Base-by-base conservation (phyloP, 2,329 filamentous ascomycete species). In the Tolypocladium sp. region DNA sequence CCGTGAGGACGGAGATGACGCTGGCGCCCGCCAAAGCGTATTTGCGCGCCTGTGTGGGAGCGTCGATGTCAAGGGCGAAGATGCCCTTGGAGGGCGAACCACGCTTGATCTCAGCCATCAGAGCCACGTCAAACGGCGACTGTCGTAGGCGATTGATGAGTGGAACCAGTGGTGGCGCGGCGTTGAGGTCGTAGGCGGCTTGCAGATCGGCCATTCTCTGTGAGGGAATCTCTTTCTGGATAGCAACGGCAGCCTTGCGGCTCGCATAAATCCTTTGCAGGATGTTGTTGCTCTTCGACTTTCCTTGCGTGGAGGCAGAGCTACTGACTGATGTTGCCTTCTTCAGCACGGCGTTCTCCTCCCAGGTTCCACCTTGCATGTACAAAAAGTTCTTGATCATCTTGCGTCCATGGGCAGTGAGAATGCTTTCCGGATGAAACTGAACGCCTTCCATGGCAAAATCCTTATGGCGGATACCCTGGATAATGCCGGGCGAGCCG, bases 91-190 rank as follows among this genome's bases (percentile, higher is more conserved):
- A 97, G 1, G 94, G 94, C 10, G 94, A 97, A 4, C 89, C 95
- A 60, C 94, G 86, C 77, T 99, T 99, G 72, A 99, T 96, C 73
- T 99, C 94, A 15, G 94, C 93, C 89, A 97, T 92, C 13, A 99
- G 80, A 1, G 93, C 88, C n/a, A 97, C 79, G n/a, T 89, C 84
- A 68, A 92, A 96, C 2, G 91, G 87, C 5, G 92, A 92, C 71
- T 91, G 84, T 64, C 88, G 85, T 63, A 99, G 77, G 51, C 94
- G 85, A 60, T 88, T 82, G 57, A 91, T 82, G 64, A 97, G 92
- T 0, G 88, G 84, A 38, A 97, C 84, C 63, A 90, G 86, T 9
- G 94, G 90, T 46, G 94, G 94, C 0, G 92, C 88, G 46, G 93
- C 84, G 65, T 90, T 89, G 38, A 97, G 80, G 61, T 92, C 84